Conservation (phyloP, 2,329 filamentous ascomycete species). For the Sporothrix inflata region DNA sequence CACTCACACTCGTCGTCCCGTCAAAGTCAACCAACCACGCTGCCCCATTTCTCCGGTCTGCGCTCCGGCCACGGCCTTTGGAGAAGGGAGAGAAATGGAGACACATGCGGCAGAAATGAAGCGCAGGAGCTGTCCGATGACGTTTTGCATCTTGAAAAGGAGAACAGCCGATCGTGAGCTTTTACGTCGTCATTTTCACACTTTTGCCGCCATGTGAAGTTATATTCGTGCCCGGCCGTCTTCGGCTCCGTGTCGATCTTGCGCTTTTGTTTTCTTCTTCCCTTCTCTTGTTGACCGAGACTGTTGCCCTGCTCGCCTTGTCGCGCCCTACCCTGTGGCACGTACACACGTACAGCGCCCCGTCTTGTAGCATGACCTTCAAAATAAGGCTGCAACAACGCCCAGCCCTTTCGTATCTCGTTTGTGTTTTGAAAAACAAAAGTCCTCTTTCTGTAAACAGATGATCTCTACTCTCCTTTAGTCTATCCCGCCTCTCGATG, state of each 20-base stretch:
- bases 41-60: background rate
- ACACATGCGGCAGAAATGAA: too few relatives aligned
- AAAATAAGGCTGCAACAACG: background rate
- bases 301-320: background rate
- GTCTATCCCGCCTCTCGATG: background rate
- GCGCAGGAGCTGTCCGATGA: background rate
- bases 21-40: background rate
- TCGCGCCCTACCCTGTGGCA: too few relatives aligned
- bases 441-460: background rate
- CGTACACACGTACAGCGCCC: background rate
- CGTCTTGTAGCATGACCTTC: background rate
- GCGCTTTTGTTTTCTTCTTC: background rate
- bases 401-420: background rate
- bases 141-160: background rate
- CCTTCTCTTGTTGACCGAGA: background rate
- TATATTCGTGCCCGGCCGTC: background rate
- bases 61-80: background rate
- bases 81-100: too few relatives aligned
- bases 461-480: background rate
- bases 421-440: slow-evolving; percentile 2
- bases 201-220: background rate
- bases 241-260: background rate
- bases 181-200: background rate
- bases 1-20: background rate
- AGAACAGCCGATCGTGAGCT: background rate